Conservation (phyloP, 2,329 filamentous ascomycete species). For the Albophoma yamanashiensis region DNA sequence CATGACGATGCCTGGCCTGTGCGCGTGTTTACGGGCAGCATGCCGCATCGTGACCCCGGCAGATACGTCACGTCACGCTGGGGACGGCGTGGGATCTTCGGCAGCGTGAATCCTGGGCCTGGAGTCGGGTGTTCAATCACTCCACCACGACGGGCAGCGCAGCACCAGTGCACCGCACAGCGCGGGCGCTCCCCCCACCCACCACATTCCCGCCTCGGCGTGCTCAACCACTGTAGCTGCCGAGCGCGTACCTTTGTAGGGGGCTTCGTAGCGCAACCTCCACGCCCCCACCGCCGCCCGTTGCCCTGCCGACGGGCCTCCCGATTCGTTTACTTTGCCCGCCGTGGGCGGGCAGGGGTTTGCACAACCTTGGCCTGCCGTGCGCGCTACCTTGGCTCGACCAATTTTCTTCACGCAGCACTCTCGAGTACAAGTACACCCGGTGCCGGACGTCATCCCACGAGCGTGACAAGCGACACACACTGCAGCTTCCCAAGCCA, state of each 20-base stretch:
- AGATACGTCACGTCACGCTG: neutral
- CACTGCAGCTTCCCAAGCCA: neutral
- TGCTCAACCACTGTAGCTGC: neutral
- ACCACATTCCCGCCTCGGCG: conserved; percentile 3
- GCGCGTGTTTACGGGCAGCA: neutral
- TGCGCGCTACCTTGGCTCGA: neutral
- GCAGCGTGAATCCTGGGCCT: neutral
- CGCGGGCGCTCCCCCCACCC: neutral
- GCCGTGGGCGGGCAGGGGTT: neutral
- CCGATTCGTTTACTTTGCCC: conserved; percentile 11
- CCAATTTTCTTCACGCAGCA: neutral
- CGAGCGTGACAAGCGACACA: neutral
- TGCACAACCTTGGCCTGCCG: neutral
- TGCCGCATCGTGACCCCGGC: neutral
- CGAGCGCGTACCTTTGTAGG: no score
- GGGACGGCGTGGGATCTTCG: neutral
- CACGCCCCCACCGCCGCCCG: conserved; percentile 1
- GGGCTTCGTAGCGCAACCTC: neutral
- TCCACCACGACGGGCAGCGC: neutral
- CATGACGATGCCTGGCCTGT: neutral
- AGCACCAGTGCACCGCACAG: no score
- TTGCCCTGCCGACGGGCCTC: conserved; percentile 14
- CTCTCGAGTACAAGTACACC: neutral
- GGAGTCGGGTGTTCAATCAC: neutral
- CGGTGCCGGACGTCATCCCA: neutral